phyloP scores from a whole-genome alignment of 176 grass and related monocot species.

The Raddia guianensis region DNA sequence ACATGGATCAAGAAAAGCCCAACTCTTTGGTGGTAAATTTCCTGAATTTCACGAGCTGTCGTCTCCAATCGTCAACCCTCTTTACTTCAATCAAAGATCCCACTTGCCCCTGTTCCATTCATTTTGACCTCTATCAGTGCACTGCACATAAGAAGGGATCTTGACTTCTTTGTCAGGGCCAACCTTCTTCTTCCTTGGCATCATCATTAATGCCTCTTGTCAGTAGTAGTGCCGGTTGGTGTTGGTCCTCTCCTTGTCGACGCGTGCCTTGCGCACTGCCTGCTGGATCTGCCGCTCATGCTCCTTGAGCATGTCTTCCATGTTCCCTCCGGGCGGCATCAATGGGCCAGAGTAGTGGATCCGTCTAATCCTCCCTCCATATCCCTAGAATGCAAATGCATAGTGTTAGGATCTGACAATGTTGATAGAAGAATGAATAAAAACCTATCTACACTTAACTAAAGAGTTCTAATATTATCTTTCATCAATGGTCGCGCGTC shows the following conservation, averaged over 20 bases:
- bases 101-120: neutral
- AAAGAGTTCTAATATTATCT: too few relatives aligned
- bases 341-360: constrained; percentile 79
- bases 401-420: neutral
- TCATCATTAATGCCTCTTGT: neutral
- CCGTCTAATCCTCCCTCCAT: constrained; percentile 48
- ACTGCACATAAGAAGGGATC: neutral
- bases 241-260: constrained; percentile 57
- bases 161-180: neutral
- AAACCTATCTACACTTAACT: too few relatives aligned
- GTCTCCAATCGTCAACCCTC: neutral
- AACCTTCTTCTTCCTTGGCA: neutral
- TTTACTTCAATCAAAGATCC: constrained; percentile 1
- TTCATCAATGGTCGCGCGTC: too few relatives aligned
- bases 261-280: constrained; percentile 63
- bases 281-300: constrained; percentile 78
- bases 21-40: neutral
- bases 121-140: neutral
- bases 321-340: constrained; percentile 61
- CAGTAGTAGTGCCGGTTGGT: constrained; percentile 41
- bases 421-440: neutral
- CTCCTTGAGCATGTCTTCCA: constrained; percentile 77
- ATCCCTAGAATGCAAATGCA: constrained; percentile 30
- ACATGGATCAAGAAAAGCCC: constrained; percentile 51
- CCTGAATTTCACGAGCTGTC: neutral